phyloP scores from a whole-genome alignment of 108 stramenopile genomes.

The Cylindrotheca fusiformis region DNA sequence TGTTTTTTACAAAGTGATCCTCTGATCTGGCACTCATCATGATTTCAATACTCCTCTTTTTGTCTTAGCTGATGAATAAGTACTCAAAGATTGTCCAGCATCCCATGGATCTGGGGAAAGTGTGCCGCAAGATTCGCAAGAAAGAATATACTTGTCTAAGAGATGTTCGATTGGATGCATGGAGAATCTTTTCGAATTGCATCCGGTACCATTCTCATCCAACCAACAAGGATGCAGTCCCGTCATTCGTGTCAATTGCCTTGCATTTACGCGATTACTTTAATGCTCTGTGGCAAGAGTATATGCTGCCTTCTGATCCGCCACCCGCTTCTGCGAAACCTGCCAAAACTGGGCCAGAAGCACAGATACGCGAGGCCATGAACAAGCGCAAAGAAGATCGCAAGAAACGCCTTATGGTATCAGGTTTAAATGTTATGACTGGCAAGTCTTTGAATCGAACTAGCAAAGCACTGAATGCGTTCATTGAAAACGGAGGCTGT shows the following conservation, averaged over 20 bases:
- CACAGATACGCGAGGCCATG: slow-evolving; percentile 37
- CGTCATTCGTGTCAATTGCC: slow-evolving; percentile 80
- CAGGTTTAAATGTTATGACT: slow-evolving; percentile 63
- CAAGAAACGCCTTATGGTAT: slow-evolving; percentile 53
- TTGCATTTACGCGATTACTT: slow-evolving; percentile 83
- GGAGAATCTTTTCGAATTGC: slow-evolving; percentile 89
- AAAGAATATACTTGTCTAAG: slow-evolving; percentile 68
- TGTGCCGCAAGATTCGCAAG: slow-evolving; percentile 76
- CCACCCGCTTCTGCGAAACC: slow-evolving; percentile 30
- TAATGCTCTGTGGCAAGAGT: slow-evolving; percentile 83
- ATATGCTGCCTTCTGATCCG: slow-evolving; percentile 75
- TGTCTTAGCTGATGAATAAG: slow-evolving; percentile 49
- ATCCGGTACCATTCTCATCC: slow-evolving; percentile 83
- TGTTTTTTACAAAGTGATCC: too few relatives aligned
- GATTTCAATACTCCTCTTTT: slow-evolving; percentile 3
- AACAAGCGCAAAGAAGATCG: slow-evolving; percentile 54
- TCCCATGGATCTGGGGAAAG: slow-evolving; percentile 77
- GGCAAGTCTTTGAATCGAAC: slow-evolving; percentile 45
- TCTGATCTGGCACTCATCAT: too few relatives aligned
- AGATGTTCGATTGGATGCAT: slow-evolving; percentile 76
- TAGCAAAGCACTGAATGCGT: slow-evolving; percentile 36
- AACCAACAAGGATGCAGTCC: slow-evolving; percentile 76
- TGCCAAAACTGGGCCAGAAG: slow-evolving; percentile 7
- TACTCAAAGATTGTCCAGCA: slow-evolving; percentile 85
- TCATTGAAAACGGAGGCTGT: slow-evolving; percentile 61